phyloP scores from a whole-genome alignment of 768 basidiomycete species.

The Cyathus striatus region DNA sequence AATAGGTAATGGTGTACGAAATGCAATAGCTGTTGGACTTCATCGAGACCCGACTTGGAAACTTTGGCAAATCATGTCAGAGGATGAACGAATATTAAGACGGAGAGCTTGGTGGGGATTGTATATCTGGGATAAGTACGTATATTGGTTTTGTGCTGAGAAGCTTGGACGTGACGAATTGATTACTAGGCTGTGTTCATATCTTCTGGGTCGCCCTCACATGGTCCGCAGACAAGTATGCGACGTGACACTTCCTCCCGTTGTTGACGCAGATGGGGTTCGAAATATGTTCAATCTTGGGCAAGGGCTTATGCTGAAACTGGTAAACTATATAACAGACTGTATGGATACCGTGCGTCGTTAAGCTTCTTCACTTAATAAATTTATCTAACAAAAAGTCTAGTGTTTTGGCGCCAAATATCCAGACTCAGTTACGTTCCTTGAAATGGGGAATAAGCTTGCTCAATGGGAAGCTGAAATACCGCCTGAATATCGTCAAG shows the following conservation, averaged over 20 bases:
- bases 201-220: slow-evolving; percentile 39
- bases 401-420: slow-evolving; percentile 31
- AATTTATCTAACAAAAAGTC: slow-evolving; percentile 1
- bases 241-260: slow-evolving; percentile 30
- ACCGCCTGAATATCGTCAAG: slow-evolving; percentile 33
- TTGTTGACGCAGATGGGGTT: slow-evolving; percentile 21
- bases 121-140: slow-evolving; percentile 37
- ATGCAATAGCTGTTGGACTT: slow-evolving; percentile 36
- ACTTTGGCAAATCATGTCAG: slow-evolving; percentile 37
- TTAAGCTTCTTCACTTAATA: not conserved
- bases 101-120: slow-evolving; percentile 41
- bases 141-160: slow-evolving; percentile 3
- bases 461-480: slow-evolving; percentile 38
- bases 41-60: slow-evolving; percentile 37
- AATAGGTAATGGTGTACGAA: slow-evolving; percentile 32
- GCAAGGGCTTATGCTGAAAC: slow-evolving; percentile 28
- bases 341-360: slow-evolving; percentile 33
- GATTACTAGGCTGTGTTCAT: slow-evolving; percentile 39
- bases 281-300: slow-evolving; percentile 31
- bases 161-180: too few species aligned
- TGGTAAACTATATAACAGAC: slow-evolving; percentile 34
- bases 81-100: slow-evolving; percentile 34
- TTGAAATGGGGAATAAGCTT: slow-evolving; percentile 37
- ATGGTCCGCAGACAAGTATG: slow-evolving; percentile 29
- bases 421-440: slow-evolving; percentile 28